Conservation (phyloP, 1,284 basidiomycete species). For the Puccinia coronata region DNA sequence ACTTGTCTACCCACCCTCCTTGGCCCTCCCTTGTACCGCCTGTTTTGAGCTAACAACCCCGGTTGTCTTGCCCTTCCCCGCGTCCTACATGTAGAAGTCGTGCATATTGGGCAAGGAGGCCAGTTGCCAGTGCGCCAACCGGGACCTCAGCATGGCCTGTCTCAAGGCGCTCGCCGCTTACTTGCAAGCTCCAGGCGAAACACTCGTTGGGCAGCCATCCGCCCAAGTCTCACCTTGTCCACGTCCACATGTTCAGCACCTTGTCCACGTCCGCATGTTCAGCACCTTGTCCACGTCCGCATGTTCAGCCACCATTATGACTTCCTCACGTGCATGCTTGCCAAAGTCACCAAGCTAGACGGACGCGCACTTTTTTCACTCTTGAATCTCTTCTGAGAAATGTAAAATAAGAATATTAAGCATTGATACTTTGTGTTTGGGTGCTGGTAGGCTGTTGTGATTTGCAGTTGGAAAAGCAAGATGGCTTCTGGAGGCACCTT, state of each 20-base stretch:
- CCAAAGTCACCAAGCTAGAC: slow-evolving; percentile 43
- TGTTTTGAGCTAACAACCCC: too few species aligned
- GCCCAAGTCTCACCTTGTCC: background rate
- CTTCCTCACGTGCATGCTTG: slow-evolving; percentile 37
- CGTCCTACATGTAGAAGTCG: slow-evolving; percentile 5
- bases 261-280: too few species aligned
- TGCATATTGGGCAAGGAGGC: slow-evolving; percentile 48
- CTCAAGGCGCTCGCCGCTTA: slow-evolving; percentile 72
- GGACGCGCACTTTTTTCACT: slow-evolving; percentile 3
- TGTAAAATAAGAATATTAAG: background rate
- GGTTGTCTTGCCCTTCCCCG: background rate
- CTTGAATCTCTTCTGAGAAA: background rate
- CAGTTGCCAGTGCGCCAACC: slow-evolving; percentile 78
- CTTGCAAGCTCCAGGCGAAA: slow-evolving; percentile 68
- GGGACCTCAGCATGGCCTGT: slow-evolving; percentile 72
- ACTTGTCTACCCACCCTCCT: too few species aligned
- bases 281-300: slow-evolving; percentile 19
- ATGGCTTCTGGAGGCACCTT: slow-evolving; percentile 18
- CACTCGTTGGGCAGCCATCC: slow-evolving; percentile 59
- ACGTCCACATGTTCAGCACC: too few species aligned
- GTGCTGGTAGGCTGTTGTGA: slow-evolving; percentile 28
- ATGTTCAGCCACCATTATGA: slow-evolving; percentile 49
- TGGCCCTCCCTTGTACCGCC: too few species aligned
- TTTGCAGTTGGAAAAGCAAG: slow-evolving; percentile 35
- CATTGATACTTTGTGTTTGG: background rate